Evolutionary conservation across 148 eudicot species (phyloP).

Genomic region (Vaccinium corymbosum): DNA sequence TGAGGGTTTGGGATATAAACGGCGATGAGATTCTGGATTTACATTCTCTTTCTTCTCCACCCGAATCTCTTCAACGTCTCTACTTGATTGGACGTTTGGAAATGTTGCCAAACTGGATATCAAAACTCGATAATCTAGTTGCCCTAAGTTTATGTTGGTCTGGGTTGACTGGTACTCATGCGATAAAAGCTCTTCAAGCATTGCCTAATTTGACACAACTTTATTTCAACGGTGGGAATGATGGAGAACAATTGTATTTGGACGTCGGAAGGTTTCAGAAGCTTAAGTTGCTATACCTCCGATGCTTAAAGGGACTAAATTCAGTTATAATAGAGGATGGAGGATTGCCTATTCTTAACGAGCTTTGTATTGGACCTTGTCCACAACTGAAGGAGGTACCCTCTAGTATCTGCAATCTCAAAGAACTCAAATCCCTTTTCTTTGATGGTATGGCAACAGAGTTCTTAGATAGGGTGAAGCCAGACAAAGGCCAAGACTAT

Average conservation of each 20-base stretch:
- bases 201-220: not conserved
- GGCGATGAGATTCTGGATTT: slow-evolving; percentile 1
- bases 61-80: not conserved
- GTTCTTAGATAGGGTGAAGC: too few species aligned
- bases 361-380: too few species aligned
- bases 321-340: too few species aligned
- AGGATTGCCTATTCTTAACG: too few species aligned
- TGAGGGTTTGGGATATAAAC: not conserved
- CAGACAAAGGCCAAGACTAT: too few species aligned
- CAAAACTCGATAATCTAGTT: not conserved
- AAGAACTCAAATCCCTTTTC: too few species aligned
- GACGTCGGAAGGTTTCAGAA: not conserved
- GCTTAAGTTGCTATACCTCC: not conserved
- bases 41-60: not conserved
- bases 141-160: not conserved
- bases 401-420: too few species aligned
- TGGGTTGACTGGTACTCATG: not conserved
- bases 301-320: too few species aligned
- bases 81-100: not conserved
- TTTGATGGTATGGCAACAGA: too few species aligned
- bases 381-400: too few species aligned
- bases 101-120: slow-evolving; percentile 7
- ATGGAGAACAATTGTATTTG: not conserved
- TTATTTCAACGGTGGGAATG: not conserved
- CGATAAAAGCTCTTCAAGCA: not conserved